Evolutionary conservation across 495 filamentous ascomycete species (phyloP), one percentile per base, ranked within the genome.

Genomic region (Paragyromitra xinjiangensis): DNA sequence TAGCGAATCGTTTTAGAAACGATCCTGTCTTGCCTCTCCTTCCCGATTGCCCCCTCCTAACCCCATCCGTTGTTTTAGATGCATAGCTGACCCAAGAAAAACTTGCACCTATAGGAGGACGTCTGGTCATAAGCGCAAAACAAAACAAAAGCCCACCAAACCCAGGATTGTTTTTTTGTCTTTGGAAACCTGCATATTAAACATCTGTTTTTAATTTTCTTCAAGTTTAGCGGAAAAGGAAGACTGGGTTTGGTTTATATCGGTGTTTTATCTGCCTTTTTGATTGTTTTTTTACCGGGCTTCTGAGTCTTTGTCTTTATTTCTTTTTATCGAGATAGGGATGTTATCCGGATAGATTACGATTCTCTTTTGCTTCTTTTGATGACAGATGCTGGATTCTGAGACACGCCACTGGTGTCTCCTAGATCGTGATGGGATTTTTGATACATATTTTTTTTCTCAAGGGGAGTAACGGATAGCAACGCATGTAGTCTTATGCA

Each of bases 91-190:
- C 69, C 24, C 29, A 34, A 59, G 64, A 9, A 29, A 56, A 29
- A 42, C 24, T 58, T 65, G 29, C 64, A 55, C 64, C 64, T 69
- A 74, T 69, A 91, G 89, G 89, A 96, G 87, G 93, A 96, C 83
- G 93, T 96, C 50, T 96, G 93, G 93, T 95, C 92, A 86, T 96
- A 86, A 88, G 72, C 82, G 37, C 24, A 58, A 59, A 66, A 70
- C 56, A 34, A 69, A 56, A 79, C 29, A 40, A 66, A 56, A 71
- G 50, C 56, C 86, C 42, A 9, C 14, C 53, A 48, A 76, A 83
- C 37, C 80, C 83, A 42, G 91, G 91, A 84, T 82, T 85, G 61
- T 80, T 84, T 53, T 82, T 26, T 86, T 86, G 40, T 16, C 45
- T 50, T 62, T 62, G 70, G 88, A 88, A 67, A 86, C 88, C 70